Conservation (phyloP, 202 grass and related monocot genomes). For the Cymbopogon flexuosus region DNA sequence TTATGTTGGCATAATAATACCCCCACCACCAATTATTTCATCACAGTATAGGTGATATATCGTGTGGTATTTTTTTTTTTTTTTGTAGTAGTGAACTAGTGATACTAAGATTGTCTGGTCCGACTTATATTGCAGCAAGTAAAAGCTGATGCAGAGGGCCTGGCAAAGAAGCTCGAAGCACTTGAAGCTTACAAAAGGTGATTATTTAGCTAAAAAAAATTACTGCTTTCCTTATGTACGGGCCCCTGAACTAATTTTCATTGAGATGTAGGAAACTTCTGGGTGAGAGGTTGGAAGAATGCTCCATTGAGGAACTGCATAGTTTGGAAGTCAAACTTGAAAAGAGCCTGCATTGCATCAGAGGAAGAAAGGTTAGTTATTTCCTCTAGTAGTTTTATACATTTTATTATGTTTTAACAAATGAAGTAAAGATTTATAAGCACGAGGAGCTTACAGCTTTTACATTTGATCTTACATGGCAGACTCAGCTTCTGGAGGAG, state of each 20-base stretch:
- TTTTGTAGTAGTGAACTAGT: not conserved
- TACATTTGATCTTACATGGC: constrained; percentile 7
- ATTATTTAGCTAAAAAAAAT: not conserved
- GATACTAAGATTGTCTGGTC: not conserved
- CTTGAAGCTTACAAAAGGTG: constrained; percentile 62
- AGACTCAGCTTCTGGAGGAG: constrained; percentile 49
- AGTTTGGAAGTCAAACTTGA: constrained; percentile 49
- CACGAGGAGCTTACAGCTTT: constrained; percentile 5
- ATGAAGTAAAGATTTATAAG: not conserved
- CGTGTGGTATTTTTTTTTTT: not conserved
- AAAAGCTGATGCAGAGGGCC: constrained; percentile 40
- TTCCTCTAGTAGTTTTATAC: not conserved
- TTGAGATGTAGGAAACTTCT: constrained; percentile 51
- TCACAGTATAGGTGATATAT: not conserved
- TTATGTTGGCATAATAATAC: not conserved
- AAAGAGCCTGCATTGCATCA: constrained; percentile 49
- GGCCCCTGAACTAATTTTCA: not conserved
- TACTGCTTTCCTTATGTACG: not conserved
- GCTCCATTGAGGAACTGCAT: constrained; percentile 55
- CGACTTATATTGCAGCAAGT: constrained; percentile 41
- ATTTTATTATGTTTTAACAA: not conserved
- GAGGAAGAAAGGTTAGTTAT: constrained; percentile 58
- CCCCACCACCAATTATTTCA: not conserved
- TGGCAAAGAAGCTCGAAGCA: constrained; percentile 50
- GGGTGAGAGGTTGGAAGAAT: constrained; percentile 63